These are phyloP conservation scores for Torulaspora delbrueckii DNA, from an alignment of 805 yeast species.

Conservation along the genomic window DNA sequence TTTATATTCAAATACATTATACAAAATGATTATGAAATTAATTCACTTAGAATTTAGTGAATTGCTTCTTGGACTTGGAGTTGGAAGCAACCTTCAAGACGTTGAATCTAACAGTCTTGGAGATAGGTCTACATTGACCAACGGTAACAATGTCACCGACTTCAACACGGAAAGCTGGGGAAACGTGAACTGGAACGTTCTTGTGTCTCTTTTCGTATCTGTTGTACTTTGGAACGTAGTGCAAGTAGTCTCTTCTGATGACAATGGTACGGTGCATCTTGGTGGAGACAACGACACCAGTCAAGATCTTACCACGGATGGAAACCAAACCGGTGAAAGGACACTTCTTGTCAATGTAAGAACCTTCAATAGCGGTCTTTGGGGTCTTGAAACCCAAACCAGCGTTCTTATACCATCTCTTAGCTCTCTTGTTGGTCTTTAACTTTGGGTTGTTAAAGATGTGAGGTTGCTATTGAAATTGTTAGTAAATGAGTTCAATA, in stretches of 20 bases:
- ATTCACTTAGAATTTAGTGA: conserved; percentile 80
- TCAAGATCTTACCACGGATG: conserved; percentile 98
- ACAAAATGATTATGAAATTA: conserved; percentile 25
- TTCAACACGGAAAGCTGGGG: conserved; percentile 99
- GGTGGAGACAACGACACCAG: conserved; percentile 99
- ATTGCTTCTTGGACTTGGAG: conserved; percentile 84
- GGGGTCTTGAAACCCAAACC: conserved; percentile 99
- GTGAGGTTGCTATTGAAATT: conserved; percentile 85
- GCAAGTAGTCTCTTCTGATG: conserved; percentile 99
- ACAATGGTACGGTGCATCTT: conserved; percentile 99
- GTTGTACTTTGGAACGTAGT: conserved; percentile 99
- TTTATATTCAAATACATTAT: conserved; percentile 26
- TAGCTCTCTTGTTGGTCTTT: conserved; percentile 96
- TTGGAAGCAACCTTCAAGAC: conserved; percentile 92
- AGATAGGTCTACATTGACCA: conserved; percentile 99
- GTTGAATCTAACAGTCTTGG: conserved; percentile 99
- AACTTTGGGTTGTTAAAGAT: conserved; percentile 99
- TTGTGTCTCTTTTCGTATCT: conserved; percentile 99
- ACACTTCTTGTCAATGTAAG: conserved; percentile 99
- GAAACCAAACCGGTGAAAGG: conserved; percentile 97
- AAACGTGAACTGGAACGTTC: conserved; percentile 99
- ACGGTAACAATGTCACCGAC: conserved; percentile 99
- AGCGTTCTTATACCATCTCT: conserved; percentile 99
- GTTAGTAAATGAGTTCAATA: conserved; percentile 36
- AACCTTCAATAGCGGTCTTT: conserved; percentile 95